phyloP scores from a whole-genome alignment of 768 basidiomycete genomes.

The Leccinum longicurvipes region DNA sequence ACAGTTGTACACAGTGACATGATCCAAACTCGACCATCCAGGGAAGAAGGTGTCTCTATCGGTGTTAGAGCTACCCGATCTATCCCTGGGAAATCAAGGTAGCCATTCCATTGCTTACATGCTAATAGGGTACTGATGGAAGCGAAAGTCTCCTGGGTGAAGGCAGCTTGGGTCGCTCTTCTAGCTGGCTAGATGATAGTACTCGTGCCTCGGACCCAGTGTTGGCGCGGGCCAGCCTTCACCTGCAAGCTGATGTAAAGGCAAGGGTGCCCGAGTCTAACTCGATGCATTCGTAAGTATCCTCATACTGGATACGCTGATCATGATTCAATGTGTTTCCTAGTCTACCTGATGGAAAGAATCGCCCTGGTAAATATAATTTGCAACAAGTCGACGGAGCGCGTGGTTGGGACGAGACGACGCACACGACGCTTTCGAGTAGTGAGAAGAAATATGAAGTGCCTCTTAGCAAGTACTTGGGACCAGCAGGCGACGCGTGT shows the following conservation, averaged over 20 bases:
- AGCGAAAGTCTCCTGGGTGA: neutral
- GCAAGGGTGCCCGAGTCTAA: neutral
- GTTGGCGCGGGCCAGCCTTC: neutral
- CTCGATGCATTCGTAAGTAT: constrained; percentile 5
- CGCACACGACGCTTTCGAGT: neutral
- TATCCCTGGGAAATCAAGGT: constrained; percentile 1
- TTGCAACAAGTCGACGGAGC: neutral
- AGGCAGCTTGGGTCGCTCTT: neutral
- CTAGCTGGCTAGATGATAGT: neutral
- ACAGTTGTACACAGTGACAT: neutral
- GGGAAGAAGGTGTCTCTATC: neutral
- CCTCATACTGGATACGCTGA: neutral
- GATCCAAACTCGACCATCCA: neutral
- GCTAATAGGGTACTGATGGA: neutral
- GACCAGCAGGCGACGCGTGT: neutral
- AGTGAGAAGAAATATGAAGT: constrained; percentile 13
- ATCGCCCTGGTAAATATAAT: neutral
- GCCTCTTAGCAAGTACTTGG: constrained; percentile 15
- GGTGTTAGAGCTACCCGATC: neutral
- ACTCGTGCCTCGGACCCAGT: neutral
- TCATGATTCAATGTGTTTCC: neutral
- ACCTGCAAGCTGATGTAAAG: neutral
- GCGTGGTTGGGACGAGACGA: constrained; percentile 6
- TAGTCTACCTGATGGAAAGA: neutral
- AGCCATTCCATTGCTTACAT: neutral